A percentile compares a stretch with the other conserved stretches of the same genome.
These are phyloP conservation scores for Neoboletus magnificus DNA, from an alignment of 768 basidiomycete genomes.

Conservation along the genomic window DNA sequence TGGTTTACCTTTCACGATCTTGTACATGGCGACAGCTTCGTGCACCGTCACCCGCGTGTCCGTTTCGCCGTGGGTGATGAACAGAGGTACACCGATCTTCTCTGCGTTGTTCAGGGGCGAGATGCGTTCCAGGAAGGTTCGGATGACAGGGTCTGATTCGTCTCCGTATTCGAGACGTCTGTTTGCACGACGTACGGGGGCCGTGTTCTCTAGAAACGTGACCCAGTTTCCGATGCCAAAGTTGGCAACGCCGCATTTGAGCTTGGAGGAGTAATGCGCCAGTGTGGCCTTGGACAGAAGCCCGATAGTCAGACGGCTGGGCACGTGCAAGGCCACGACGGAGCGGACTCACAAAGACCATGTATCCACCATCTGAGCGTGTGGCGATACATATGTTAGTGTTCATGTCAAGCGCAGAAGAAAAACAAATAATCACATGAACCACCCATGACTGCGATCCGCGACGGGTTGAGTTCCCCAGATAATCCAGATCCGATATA, in stretches of 20 bases:
- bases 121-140: conserved; percentile 37
- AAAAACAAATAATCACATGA: conserved; percentile 31
- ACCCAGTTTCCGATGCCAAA: conserved; percentile 40
- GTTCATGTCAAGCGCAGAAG: neutral
- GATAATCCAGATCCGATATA: conserved; percentile 33
- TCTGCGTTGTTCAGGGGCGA: conserved; percentile 39
- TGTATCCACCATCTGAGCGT: conserved; percentile 37
- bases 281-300: conserved; percentile 34
- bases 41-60: conserved; percentile 40
- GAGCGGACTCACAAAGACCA: conserved; percentile 35
- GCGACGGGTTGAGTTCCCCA: conserved; percentile 32
- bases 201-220: conserved; percentile 43
- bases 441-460: conserved; percentile 42
- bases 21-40: conserved; percentile 38
- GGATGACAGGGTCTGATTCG: conserved; percentile 36
- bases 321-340: neutral
- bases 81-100: conserved; percentile 35
- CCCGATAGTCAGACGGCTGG: neutral
- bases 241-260: conserved; percentile 40
- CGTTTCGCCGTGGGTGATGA: conserved; percentile 42
- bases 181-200: conserved; percentile 33
- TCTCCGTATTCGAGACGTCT: conserved; percentile 42
- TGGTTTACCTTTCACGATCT: conserved; percentile 23
- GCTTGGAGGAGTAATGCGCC: conserved; percentile 39
- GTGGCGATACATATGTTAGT: neutral